These are phyloP conservation scores for Jackrogersella minutella DNA, from an alignment of 495 filamentous ascomycete species.

Conservation along the genomic window DNA sequence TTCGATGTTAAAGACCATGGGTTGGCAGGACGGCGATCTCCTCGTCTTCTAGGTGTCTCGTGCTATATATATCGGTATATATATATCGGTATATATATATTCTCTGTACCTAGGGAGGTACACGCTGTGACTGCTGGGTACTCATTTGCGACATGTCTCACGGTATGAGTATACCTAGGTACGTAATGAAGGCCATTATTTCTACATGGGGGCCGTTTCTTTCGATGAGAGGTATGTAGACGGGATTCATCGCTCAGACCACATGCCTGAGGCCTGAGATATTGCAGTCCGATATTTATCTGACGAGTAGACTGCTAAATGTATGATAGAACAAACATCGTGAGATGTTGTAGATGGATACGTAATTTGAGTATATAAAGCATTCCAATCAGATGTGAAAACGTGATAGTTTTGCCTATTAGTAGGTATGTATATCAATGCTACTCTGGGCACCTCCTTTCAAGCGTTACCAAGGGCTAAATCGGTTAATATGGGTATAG, in stretches of 20 bases:
- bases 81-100: neutral
- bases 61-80: neutral
- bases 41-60: constrained; percentile 73
- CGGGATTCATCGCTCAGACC: neutral
- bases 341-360: no score
- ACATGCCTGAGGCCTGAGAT: no score
- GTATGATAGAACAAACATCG: neutral
- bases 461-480: no score
- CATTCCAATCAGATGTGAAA: no score
- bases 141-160: neutral
- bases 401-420: no score
- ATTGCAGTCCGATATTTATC: no score
- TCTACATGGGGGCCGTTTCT: neutral
- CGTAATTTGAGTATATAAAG: no score
- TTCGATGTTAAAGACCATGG: constrained; percentile 67
- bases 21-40: constrained; percentile 82
- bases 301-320: neutral
- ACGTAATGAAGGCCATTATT: neutral
- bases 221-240: neutral
- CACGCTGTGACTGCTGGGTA: neutral
- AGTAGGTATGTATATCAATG: no score
- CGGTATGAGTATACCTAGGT: neutral
- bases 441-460: no score
- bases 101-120: constrained; percentile 6
- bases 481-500: no score